Evolutionary conservation across 1,139 yeast genomes (phyloP), one percentile per base, ranked within the genome.

Genomic region (Yamadazyma trypodendri): DNA sequence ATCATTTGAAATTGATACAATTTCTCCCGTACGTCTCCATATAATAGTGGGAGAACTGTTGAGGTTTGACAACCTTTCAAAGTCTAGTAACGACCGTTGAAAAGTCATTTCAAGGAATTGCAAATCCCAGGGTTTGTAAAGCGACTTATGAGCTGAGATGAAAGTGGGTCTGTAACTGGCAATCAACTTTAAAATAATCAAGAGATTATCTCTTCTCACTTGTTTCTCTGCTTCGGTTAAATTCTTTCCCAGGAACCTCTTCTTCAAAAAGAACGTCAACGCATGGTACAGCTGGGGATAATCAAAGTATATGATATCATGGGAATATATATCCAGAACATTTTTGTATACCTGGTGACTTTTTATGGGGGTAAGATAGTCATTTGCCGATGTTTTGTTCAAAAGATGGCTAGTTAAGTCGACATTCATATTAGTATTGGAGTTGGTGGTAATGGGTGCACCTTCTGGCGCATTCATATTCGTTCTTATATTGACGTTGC

Each of bases 1-100:
- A 49, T 83, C 89, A 44, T 81, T 79, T 6, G 86, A 79, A 18
- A 82, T 74, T 12, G 82, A 82, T 9, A 82, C 86, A 28, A 84
- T 78, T 53, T 84, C 90, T 6, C 90, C 89, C 0, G 90, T 81
- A 32, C 90, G 64, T 50, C 90, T 68, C 90, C 90, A 84, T 46
- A 83, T 81, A 9, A 83, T 78, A 3, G 88, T 79, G 2, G 90
- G 90, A 1, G 84, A 75, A 28, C 80, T 74, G 38, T 77, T 74
- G 46, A 75, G 55, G 18, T 82, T 77, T 24, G 80, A 75, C 17
- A 79, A 64, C 32, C 73, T 56, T 54, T 84, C 89, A 50, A 80
- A 79, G 51, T 83, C 89, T 13, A 84, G 56, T 22, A 84, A 58
- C 1, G 86, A 77, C 44, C 90, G 59, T 52, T 84, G 90, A 50